Base-by-base conservation (phyloP, 2,329 filamentous ascomycete species). In the Claviceps arundinis region DNA sequence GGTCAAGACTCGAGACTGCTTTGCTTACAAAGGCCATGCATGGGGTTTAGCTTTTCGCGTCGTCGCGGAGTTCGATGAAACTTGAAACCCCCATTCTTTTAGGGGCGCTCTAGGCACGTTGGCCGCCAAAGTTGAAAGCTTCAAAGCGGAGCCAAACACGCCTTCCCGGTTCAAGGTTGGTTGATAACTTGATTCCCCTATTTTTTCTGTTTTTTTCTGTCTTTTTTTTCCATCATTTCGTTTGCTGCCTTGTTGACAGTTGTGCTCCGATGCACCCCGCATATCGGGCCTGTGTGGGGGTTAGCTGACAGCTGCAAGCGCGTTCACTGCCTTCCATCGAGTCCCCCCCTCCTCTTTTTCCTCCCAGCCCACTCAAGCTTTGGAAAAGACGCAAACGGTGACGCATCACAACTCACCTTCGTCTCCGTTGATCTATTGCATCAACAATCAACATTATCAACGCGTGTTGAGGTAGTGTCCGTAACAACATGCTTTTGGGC, bases 401-500 rank as follows among this genome's bases (percentile, higher is more conserved):
- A 53, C 51, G 51, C 47, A 41, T 30, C 47, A 47, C 16, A 40
- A 17, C 37, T 40, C 34, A 3, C n/a, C 30, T 2, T 16, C 24
- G 37, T 13, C 46, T 16, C 6, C 37, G 46, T 34, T 34, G 30
- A 34, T 34, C 30, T 9, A 34, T 34, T 34, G 30, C 30, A 34
- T 34, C 30, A 34, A 34, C 30, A 34, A 34, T 34, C 30, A 34
- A 11, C 9, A 34, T 11, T 11, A 11, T 34, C 30, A 34, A 34
- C 30, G 30, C 30, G 9, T 34, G 30, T 4, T 34, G 9, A 11
- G 30, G 30, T 34, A 57, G 55, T 26, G 44, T 19, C 3, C 26
- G 16, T 46, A 26, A 46, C 44, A 34, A 30, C 44, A 34, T 46
- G 44, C 52, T 55, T 51, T 49, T 55, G 52, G 57, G 57, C 52